A percentile compares a stretch with the other conserved stretches of the same genome.
These are phyloP conservation scores for Calocera cornea DNA, from an alignment of 768 basidiomycete genomes.

Conservation along the genomic window DNA sequence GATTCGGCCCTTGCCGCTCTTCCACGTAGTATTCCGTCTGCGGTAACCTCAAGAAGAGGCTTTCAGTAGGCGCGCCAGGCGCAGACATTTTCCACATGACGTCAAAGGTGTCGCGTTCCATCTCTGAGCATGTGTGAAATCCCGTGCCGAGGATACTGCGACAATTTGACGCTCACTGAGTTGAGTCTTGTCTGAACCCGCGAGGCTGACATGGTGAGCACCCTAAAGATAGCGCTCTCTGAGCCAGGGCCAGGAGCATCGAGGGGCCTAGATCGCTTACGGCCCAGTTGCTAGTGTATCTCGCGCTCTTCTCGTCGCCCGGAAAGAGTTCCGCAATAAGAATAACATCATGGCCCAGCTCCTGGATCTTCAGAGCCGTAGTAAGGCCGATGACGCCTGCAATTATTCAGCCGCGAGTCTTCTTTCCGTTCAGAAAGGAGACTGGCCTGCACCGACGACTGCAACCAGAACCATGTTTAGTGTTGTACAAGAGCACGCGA, in stretches of 20 bases:
- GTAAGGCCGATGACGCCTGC: slow-evolving; percentile 67
- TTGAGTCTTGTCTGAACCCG: not conserved
- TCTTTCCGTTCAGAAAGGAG: not conserved
- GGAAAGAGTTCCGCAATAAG: slow-evolving; percentile 61
- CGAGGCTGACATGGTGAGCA: not conserved
- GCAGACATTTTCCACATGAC: slow-evolving; percentile 60
- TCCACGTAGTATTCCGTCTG: slow-evolving; percentile 49
- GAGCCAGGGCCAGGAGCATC: not conserved
- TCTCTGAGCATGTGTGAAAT: slow-evolving; percentile 28
- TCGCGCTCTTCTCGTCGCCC: slow-evolving; percentile 55
- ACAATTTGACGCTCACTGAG: slow-evolving; percentile 1
- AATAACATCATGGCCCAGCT: slow-evolving; percentile 49
- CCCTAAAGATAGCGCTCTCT: not conserved
- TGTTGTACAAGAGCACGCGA: not conserved
- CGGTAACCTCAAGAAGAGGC: slow-evolving; percentile 47
- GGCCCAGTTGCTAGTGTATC: slow-evolving; percentile 44
- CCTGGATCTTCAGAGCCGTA: slow-evolving; percentile 57
- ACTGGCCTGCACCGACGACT: not conserved
- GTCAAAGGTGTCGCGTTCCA: slow-evolving; percentile 64
- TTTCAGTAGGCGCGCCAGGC: slow-evolving; percentile 37
- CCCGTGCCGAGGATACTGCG: not conserved
- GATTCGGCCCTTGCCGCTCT: slow-evolving; percentile 11
- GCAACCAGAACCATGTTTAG: not conserved
- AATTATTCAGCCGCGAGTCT: not conserved
- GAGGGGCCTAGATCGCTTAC: not conserved